Conservation (phyloP, 176 grass and related monocot species). For the Rhynchospora tenuis region DNA sequence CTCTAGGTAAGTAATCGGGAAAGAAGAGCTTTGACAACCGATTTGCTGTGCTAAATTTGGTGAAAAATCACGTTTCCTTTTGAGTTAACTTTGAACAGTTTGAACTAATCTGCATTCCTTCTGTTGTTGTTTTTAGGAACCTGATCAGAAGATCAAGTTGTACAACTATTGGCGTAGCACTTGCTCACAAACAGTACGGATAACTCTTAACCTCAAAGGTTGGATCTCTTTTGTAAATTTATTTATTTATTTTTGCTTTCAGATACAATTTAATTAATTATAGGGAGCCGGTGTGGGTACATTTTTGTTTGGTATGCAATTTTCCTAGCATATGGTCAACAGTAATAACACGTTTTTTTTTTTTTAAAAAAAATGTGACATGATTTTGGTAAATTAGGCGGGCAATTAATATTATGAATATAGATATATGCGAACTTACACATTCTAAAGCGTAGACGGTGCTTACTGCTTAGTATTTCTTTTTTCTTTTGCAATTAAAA, state of each 20-base stretch:
- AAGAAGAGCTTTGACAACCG: too few species aligned
- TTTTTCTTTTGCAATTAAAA: too few species aligned
- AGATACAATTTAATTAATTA: neutral
- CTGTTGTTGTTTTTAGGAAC: slow-evolving; percentile 20
- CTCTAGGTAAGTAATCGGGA: too few species aligned
- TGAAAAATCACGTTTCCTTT: neutral
- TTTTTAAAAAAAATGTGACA: too few species aligned
- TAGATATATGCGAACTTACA: too few species aligned
- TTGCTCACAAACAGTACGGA: slow-evolving; percentile 67
- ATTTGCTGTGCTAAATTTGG: too few species aligned
- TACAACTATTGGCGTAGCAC: slow-evolving; percentile 68
- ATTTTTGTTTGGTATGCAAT: neutral
- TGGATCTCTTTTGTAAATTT: neutral
- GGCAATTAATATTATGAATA: too few species aligned
- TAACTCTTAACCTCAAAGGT: slow-evolving; percentile 90
- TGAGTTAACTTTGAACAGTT: neutral
- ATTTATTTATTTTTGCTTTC: neutral
- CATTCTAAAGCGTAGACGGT: too few species aligned
- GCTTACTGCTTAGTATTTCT: too few species aligned
- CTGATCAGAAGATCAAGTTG: slow-evolving; percentile 44
- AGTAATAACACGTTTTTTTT: neutral
- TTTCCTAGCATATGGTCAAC: neutral
- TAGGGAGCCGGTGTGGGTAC: neutral
- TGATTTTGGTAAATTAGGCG: too few species aligned
- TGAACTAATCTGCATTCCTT: neutral